A percentile compares a stretch with the other conserved stretches of the same genome.
Conservation (phyloP, 331 rosid species). For the Rhamnella rubrinervis region DNA sequence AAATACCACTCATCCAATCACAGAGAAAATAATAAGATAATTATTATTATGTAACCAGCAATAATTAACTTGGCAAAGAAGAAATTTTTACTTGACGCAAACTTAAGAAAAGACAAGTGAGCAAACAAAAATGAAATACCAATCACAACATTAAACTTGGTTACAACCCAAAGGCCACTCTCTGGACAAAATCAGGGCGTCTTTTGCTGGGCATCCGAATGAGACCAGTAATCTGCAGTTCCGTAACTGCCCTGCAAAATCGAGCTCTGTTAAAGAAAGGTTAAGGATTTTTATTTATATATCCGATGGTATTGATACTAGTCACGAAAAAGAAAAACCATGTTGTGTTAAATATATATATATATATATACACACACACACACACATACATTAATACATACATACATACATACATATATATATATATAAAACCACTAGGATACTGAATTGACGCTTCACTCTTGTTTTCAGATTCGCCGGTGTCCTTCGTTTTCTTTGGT, state of each 20-base stretch:
- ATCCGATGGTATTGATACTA: no score
- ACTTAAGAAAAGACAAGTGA: neutral
- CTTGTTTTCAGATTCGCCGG: constrained; percentile 44
- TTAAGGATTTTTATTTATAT: constrained; percentile 46
- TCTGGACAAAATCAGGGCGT: constrained; percentile 81
- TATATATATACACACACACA: no score
- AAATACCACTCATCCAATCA: no score
- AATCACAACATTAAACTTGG: neutral
- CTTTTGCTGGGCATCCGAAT: constrained; percentile 90
- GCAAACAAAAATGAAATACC: neutral
- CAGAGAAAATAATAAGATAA: no score
- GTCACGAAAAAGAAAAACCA: no score
- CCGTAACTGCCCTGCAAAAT: constrained; percentile 81
- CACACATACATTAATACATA: neutral
- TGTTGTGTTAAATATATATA: no score
- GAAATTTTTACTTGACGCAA: neutral
- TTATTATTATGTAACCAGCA: no score
- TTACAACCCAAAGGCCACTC: constrained; percentile 88
- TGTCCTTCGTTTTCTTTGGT: constrained; percentile 59
- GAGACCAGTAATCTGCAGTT: constrained; percentile 83
- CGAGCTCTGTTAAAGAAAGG: constrained; percentile 61
- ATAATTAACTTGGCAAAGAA: no score
- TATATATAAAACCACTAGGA: constrained; percentile 39
- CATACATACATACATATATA: neutral
- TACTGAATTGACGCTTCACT: constrained; percentile 84